These are phyloP conservation scores for Polyporus arcularius DNA, from an alignment of 768 basidiomycete genomes.

Conservation along the genomic window DNA sequence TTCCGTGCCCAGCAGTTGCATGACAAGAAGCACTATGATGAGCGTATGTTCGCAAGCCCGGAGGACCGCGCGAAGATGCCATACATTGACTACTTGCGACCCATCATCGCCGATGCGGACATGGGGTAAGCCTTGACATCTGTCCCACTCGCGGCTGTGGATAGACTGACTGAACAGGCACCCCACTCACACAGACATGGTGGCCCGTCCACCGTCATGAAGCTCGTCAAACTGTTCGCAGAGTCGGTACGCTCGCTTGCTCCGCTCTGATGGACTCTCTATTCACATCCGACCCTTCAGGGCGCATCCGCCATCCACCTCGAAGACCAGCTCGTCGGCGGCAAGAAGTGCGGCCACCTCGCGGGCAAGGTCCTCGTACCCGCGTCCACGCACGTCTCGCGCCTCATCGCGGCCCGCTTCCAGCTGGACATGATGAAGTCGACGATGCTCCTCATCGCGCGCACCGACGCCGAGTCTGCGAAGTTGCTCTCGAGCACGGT, in stretches of 20 bases:
- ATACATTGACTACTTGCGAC: constrained; percentile 85
- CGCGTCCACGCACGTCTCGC: constrained; percentile 80
- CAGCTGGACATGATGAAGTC: constrained; percentile 89
- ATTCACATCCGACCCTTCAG: constrained; percentile 30
- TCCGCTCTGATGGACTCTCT: not conserved
- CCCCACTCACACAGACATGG: constrained; percentile 64
- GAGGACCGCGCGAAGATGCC: constrained; percentile 71
- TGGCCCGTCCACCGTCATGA: constrained; percentile 92
- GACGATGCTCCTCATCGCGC: constrained; percentile 86
- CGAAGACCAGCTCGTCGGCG: constrained; percentile 93
- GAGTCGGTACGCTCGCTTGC: constrained; percentile 61
- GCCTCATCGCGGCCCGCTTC: constrained; percentile 84
- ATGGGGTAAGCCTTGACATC: constrained; percentile 63
- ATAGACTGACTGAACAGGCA: not conserved
- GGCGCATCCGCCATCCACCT: constrained; percentile 90
- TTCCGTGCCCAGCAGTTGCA: constrained; percentile 92
- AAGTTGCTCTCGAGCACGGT: constrained; percentile 83
- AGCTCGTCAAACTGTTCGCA: constrained; percentile 91
- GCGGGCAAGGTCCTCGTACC: constrained; percentile 94
- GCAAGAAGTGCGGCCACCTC: constrained; percentile 94
- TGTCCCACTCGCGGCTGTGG: not conserved
- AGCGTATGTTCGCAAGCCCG: constrained; percentile 64
- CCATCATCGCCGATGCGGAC: constrained; percentile 94
- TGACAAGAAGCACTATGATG: constrained; percentile 92
- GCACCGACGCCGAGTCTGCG: constrained; percentile 89